A percentile compares a stretch with the other conserved stretches of the same genome.
These are phyloP conservation scores for Hortiboletus campestris DNA, from an alignment of 768 basidiomycete genomes.

Conservation along the genomic window DNA sequence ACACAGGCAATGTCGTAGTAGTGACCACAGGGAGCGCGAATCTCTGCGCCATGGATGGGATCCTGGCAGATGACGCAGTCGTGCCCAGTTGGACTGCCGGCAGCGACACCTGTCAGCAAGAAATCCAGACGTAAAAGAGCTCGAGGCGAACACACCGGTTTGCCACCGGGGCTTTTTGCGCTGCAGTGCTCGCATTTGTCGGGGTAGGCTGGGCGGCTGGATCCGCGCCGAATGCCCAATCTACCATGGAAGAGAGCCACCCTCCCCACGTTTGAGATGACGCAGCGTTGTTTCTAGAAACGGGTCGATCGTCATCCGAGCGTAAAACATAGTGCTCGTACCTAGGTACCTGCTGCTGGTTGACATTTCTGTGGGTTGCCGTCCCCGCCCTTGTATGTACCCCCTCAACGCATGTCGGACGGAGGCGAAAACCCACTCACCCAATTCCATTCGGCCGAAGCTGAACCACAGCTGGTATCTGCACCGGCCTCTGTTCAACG, in stretches of 20 bases:
- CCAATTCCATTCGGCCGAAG: not conserved
- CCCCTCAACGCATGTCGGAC: not conserved
- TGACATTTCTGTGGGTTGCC: not conserved
- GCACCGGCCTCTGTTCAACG: not conserved
- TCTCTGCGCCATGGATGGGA: conserved; percentile 23
- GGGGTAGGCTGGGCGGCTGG: not conserved
- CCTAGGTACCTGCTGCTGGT: conserved; percentile 6
- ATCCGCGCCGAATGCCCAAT: not conserved
- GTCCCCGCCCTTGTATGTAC: conserved; percentile 7
- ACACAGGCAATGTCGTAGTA: conserved; percentile 35
- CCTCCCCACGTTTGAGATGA: conserved; percentile 13
- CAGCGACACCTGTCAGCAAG: not conserved
- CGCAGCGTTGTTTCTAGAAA: not conserved
- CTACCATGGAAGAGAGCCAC: conserved; percentile 20
- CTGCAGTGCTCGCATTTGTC: no score
- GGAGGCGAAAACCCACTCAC: not conserved
- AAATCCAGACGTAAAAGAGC: not conserved
- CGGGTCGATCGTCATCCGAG: not conserved
- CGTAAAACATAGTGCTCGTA: not conserved
- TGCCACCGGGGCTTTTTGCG: not conserved
- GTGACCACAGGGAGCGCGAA: conserved; percentile 36
- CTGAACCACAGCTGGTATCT: not conserved
- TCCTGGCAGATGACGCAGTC: conserved; percentile 38
- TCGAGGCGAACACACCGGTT: conserved; percentile 15
- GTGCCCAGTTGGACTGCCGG: conserved; percentile 23